A percentile compares a stretch with the other conserved stretches of the same genome.
These are phyloP conservation scores for Phytophthora foliorum DNA, from an alignment of 352 stramenopile genomes.

Conservation along the genomic window DNA sequence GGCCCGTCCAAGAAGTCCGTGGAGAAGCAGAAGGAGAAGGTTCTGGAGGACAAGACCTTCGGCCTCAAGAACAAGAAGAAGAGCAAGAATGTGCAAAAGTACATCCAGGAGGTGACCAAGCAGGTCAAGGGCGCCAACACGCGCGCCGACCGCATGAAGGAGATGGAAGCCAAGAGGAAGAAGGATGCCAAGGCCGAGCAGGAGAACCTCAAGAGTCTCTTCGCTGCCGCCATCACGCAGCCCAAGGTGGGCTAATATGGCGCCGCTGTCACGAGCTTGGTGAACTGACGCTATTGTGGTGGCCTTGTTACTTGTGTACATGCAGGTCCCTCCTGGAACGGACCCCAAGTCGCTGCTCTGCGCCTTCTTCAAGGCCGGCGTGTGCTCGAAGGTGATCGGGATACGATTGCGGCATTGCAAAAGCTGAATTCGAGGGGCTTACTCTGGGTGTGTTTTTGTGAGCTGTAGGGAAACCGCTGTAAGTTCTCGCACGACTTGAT, in stretches of 20 bases:
- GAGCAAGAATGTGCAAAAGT: slow-evolving; percentile 96
- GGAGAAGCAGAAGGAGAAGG: slow-evolving; percentile 94
- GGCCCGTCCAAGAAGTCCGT: slow-evolving; percentile 87
- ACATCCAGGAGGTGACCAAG: slow-evolving; percentile 92
- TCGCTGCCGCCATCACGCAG: slow-evolving; percentile 89
- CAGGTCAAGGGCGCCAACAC: slow-evolving; percentile 88
- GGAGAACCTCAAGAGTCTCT: slow-evolving; percentile 87
- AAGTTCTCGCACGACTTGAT: slow-evolving; percentile 93
- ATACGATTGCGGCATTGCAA: neutral
- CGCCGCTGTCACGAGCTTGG: neutral
- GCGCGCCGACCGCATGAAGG: slow-evolving; percentile 82
- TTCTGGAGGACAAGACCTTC: slow-evolving; percentile 99
- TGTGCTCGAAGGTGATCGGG: slow-evolving; percentile 82
- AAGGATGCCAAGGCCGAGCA: slow-evolving; percentile 87
- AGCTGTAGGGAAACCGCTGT: slow-evolving; percentile 79
- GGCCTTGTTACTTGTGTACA: slow-evolving; percentile 11
- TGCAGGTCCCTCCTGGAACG: slow-evolving; percentile 84
- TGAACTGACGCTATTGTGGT: neutral
- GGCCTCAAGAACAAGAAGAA: slow-evolving; percentile 99
- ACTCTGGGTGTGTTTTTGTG: slow-evolving; percentile 9
- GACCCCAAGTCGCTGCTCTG: slow-evolving; percentile 92
- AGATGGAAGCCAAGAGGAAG: slow-evolving; percentile 81
- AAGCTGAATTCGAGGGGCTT: neutral
- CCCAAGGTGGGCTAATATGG: slow-evolving; percentile 59
- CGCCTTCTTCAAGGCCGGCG: slow-evolving; percentile 91